Evolutionary conservation across 2,329 filamentous ascomycete genomes (phyloP).

Genomic region (Aspergillus unguis): DNA sequence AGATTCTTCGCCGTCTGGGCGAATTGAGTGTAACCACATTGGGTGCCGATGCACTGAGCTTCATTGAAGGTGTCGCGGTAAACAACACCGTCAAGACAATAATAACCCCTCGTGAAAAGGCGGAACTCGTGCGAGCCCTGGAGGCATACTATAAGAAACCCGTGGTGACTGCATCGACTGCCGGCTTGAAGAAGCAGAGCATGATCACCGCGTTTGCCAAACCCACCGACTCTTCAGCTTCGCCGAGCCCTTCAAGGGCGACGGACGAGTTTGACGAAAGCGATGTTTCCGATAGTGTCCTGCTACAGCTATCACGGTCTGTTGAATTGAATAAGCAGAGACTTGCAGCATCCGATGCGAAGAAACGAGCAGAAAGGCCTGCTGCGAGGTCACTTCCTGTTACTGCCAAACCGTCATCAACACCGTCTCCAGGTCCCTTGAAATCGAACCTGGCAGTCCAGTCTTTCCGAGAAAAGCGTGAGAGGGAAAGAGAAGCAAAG

Average conservation of each 20-base stretch:
- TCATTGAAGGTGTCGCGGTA: constrained; percentile 55
- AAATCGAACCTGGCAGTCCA: constrained; percentile 40
- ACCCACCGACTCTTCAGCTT: constrained; percentile 34
- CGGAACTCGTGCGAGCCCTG: constrained; percentile 67
- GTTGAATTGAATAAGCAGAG: constrained; percentile 43
- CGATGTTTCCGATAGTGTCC: constrained; percentile 39
- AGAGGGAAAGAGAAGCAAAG: constrained; percentile 70
- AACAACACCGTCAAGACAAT: constrained; percentile 69
- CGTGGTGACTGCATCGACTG: constrained; percentile 41
- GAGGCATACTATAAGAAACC: constrained; percentile 51
- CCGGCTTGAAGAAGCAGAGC: constrained; percentile 43
- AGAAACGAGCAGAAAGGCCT: constrained; percentile 25
- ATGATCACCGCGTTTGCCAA: constrained; percentile 41
- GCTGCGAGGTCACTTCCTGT: constrained; percentile 24
- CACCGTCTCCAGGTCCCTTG: constrained; percentile 21
- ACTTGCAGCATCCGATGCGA: constrained; percentile 29
- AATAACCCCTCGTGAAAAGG: constrained; percentile 75
- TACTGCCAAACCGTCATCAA: constrained; percentile 24
- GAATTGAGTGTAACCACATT: constrained; percentile 69
- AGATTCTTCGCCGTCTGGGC: constrained; percentile 76
- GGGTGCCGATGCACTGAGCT: constrained; percentile 60
- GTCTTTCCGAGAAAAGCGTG: constrained; percentile 69
- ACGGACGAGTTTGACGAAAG: constrained; percentile 42
- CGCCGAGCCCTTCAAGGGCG: constrained; percentile 28
- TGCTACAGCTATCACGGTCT: constrained; percentile 41